Evolutionary conservation across 1,284 basidiomycete genomes (phyloP).

Genomic region (Moesziomyces sp.): DNA sequence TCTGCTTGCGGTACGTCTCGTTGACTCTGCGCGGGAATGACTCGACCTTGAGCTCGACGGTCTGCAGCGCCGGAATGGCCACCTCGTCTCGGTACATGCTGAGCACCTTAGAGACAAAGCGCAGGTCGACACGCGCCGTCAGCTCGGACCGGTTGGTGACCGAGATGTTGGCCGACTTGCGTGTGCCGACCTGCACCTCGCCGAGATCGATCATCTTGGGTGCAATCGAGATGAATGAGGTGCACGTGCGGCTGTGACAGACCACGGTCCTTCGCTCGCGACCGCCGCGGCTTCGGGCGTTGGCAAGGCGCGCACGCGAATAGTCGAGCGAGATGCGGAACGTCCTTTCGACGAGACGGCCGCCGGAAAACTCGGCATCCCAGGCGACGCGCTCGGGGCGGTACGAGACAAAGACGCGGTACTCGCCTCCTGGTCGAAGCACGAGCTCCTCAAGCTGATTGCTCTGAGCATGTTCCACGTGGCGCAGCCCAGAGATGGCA

Average conservation of each 20-base stretch:
- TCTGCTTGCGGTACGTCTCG: constrained; percentile 71
- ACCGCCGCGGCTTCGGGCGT: constrained; percentile 59
- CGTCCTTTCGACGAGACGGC: constrained; percentile 67
- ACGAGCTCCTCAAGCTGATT: constrained; percentile 71
- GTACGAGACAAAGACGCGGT: constrained; percentile 70
- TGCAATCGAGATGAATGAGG: constrained; percentile 69
- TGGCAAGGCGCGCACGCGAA: constrained; percentile 59
- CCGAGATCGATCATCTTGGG: constrained; percentile 70
- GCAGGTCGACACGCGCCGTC: constrained; percentile 70
- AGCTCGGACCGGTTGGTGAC: constrained; percentile 70
- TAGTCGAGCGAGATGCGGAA: constrained; percentile 71
- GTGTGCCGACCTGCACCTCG: constrained; percentile 71
- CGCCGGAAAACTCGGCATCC: constrained; percentile 65
- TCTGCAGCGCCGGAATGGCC: constrained; percentile 70
- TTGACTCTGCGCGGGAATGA: constrained; percentile 72
- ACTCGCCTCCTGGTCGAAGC: constrained; percentile 70
- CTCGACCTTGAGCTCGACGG: constrained; percentile 70
- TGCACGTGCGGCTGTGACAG: constrained; percentile 70
- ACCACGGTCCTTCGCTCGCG: constrained; percentile 67
- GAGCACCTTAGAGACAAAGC: constrained; percentile 71
- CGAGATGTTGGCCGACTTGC: constrained; percentile 68
- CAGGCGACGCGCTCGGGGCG: constrained; percentile 67
- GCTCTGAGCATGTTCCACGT: constrained; percentile 62
- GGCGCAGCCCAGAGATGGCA: constrained; percentile 48
- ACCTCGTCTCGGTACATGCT: constrained; percentile 71